A percentile compares a stretch with the other conserved stretches of the same genome.
Evolutionary conservation across 305 asterid species (phyloP).

Genomic region (Plantago coronopus): DNA sequence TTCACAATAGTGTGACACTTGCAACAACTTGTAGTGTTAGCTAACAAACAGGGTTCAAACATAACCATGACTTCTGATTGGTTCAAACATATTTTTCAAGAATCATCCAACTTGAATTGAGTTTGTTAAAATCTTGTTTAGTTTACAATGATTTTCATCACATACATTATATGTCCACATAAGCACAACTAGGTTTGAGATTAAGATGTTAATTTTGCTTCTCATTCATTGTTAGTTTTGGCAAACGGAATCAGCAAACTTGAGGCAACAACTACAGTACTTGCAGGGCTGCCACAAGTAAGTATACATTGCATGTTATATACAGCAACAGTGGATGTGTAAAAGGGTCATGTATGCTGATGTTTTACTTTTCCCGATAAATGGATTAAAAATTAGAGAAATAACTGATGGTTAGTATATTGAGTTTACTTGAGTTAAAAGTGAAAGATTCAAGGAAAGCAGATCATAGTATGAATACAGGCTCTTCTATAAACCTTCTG

Average conservation of each 20-base stretch:
- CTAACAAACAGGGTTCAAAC: too few species aligned
- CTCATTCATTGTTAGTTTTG: conserved; percentile 5
- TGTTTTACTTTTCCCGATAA: not conserved
- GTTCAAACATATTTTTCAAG: too few species aligned
- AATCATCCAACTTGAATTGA: too few species aligned
- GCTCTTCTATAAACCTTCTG: not conserved
- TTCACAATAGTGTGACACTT: too few species aligned
- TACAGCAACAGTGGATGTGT: not conserved
- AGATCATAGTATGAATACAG: conserved; percentile 1
- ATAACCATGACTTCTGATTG: too few species aligned
- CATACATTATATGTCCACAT: too few species aligned
- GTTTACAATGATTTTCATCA: too few species aligned
- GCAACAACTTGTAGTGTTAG: too few species aligned
- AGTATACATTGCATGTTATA: not conserved
- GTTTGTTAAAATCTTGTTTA: too few species aligned
- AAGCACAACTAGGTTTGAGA: not conserved
- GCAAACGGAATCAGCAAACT: conserved; percentile 8
- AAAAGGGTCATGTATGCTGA: not conserved
- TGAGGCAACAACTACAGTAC: conserved; percentile 12
- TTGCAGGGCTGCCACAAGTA: conserved; percentile 12
- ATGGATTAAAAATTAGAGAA: not conserved
- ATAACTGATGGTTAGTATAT: not conserved
- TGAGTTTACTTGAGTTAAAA: not conserved
- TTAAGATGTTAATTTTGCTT: not conserved
- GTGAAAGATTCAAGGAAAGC: not conserved